A percentile compares a stretch with the other conserved stretches of the same genome.
These are phyloP conservation scores for Leccinum barrowsii DNA, from an alignment of 768 basidiomycete genomes.

Conservation along the genomic window DNA sequence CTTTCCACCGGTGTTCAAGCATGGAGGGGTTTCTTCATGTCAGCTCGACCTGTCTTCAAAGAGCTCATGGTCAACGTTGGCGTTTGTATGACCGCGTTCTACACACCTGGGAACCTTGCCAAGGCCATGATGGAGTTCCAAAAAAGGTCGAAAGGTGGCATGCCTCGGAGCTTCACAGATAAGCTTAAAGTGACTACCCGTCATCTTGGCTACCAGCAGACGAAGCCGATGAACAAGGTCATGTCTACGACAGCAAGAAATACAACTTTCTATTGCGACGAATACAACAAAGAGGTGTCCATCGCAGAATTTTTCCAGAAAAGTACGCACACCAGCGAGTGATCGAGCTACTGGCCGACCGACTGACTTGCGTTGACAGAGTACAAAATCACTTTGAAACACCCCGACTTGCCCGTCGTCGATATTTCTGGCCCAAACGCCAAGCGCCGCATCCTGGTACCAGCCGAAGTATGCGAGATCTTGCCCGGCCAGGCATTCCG, in stretches of 20 bases:
- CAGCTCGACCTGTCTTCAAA: conserved; percentile 45
- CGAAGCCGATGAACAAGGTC: conserved; percentile 45
- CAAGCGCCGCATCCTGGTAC: conserved; percentile 41
- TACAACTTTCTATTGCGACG: conserved; percentile 54
- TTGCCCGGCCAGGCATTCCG: conserved; percentile 54
- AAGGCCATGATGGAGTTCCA: conserved; percentile 52
- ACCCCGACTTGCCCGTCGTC: conserved; percentile 53
- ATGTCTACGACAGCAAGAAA: conserved; percentile 39
- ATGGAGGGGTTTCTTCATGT: conserved; percentile 49
- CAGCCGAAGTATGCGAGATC: conserved; percentile 72
- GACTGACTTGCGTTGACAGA: conserved; percentile 37
- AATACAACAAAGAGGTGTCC: conserved; percentile 49
- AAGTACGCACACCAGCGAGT: conserved; percentile 41
- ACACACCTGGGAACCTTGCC: conserved; percentile 59
- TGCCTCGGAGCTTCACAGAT: conserved; percentile 47
- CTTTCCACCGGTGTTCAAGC: conserved; percentile 42
- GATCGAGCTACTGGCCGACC: not conserved
- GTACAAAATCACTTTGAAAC: conserved; percentile 49
- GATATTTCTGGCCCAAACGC: conserved; percentile 43
- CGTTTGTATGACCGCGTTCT: conserved; percentile 52
- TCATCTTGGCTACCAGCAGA: conserved; percentile 51
- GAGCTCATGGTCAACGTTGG: conserved; percentile 54
- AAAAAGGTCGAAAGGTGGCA: conserved; percentile 36
- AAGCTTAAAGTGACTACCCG: conserved; percentile 55
- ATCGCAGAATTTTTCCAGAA: conserved; percentile 61